phyloP scores from a whole-genome alignment of 352 stramenopile genomes.

The Globisporangium camurandrum region DNA sequence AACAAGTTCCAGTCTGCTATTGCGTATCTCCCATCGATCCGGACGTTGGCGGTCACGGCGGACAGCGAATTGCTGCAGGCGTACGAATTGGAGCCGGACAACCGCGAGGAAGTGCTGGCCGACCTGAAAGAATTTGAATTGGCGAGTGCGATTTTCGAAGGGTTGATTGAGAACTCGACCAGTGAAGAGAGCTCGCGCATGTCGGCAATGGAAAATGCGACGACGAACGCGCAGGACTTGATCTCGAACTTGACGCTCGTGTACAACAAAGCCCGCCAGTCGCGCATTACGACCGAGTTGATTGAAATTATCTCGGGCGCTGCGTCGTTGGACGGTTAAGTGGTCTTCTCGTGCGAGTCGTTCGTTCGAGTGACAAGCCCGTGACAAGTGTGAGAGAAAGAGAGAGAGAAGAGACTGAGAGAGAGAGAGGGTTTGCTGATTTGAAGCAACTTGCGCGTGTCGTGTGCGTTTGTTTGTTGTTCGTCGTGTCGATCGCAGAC shows the following conservation, averaged over 20 bases:
- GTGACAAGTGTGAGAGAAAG: too few species aligned
- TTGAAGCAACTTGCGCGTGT: too few species aligned
- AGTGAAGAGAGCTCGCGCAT: slow-evolving; percentile 98
- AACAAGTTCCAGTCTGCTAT: slow-evolving; percentile 97
- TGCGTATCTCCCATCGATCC: slow-evolving; percentile 91
- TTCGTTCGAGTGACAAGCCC: too few species aligned
- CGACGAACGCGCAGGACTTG: slow-evolving; percentile 97
- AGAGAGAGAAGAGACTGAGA: too few species aligned
- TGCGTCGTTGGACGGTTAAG: slow-evolving; percentile 88
- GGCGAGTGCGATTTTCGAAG: slow-evolving; percentile 89
- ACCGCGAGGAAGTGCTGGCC: slow-evolving; percentile 93
- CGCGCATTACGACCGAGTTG: slow-evolving; percentile 95
- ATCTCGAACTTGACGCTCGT: slow-evolving; percentile 90
- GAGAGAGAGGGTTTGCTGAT: too few species aligned
- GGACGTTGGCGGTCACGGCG: slow-evolving; percentile 48
- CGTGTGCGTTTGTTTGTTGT: too few species aligned
- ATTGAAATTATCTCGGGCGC: slow-evolving; percentile 99
- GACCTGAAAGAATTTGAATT: slow-evolving; percentile 96
- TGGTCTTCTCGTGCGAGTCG: too few species aligned
- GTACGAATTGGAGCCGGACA: slow-evolving; percentile 98
- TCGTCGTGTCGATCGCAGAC: too few species aligned
- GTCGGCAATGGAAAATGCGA: slow-evolving; percentile 99
- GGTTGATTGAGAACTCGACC: slow-evolving; percentile 96
- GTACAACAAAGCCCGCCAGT: slow-evolving; percentile 92
- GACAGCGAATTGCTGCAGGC: slow-evolving; percentile 70